Conservation (phyloP, 495 filamentous ascomycete species). For the Podospora anserina region DNA sequence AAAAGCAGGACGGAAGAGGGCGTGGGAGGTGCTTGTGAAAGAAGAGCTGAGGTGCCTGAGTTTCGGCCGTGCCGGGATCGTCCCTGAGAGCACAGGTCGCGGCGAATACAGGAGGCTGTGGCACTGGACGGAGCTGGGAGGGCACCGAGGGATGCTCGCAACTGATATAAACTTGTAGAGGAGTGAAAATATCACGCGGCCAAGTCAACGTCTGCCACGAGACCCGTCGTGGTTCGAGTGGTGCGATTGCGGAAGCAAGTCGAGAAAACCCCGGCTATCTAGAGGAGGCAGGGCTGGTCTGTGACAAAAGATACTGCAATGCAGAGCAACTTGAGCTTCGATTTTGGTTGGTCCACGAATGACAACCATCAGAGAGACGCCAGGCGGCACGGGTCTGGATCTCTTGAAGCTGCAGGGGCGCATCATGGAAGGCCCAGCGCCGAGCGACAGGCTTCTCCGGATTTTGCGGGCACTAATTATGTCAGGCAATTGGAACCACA, state of each 20-base stretch:
- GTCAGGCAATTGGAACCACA: neutral
- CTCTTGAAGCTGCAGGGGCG: conserved; percentile 10
- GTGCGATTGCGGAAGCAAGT: conserved; percentile 18
- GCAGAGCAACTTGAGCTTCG: neutral
- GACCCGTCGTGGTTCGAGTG: conserved; percentile 23
- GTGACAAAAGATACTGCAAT: conserved; percentile 10
- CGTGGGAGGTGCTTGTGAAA: neutral
- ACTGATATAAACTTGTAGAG: neutral
- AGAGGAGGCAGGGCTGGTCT: neutral
- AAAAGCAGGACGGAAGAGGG: neutral
- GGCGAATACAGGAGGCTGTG: neutral
- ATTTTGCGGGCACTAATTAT: conserved; percentile 5
- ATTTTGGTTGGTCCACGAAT: conserved; percentile 5
- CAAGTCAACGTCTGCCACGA: conserved; percentile 34
- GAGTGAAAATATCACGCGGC: conserved; percentile 23
- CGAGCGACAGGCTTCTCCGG: conserved; percentile 6
- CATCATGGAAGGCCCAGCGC: neutral
- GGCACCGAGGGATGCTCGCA: neutral
- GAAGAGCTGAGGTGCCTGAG: neutral
- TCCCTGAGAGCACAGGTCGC: neutral
- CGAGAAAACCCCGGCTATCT: conserved; percentile 6
- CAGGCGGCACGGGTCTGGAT: conserved; percentile 17
- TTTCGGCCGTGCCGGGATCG: neutral
- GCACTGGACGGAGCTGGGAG: neutral
- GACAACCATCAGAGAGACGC: neutral